Evolutionary conservation across 2,329 filamentous ascomycete species (phyloP), one percentile per base, ranked within the genome.

Genomic region (Hymenoscyphus albidus): DNA sequence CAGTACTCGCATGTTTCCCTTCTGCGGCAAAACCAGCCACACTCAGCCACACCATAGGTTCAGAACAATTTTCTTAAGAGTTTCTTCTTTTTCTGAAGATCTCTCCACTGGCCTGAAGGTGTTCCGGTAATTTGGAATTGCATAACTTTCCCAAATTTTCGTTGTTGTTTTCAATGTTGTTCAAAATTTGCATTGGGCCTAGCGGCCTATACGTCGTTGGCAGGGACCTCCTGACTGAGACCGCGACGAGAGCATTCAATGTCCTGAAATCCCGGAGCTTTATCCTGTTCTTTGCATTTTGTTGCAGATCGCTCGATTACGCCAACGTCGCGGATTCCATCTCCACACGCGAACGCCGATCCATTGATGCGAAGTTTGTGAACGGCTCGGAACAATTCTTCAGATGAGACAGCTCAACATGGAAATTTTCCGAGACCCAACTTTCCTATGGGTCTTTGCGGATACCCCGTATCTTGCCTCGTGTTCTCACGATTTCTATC

Each of bases 271-370:
- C 13, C 35, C 44, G 18, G 18, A 51, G n/a, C 18, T 51, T 51
- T 12, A 22, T 13, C 44, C 44, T 22, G 22, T 10, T 12, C n/a
- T 27, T 51, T 54, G 18, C 18, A 22, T 12, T 54, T 27, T 54
- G 48, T 54, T 54, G 48, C 48, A 54, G 9, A 54, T 54, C 48
- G 18, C 48, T 54, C 48, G 9, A 54, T 54, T 54, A 54, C 48
- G 18, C 18, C 18, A 54, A 54, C 48, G 3, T 51, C n/a, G 44
- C n/a, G n/a, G 16, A 18, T 7, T 7, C 2, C n/a, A 51, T 22
- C 44, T 18, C 18, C 44, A 51, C 44, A 51, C 12, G 44, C 22
- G 9, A 51, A 51, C 9, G 35, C 35, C 35, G 44, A 1, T 51
- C 44, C 18, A 51, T 51, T 22, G 9, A 22, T 51, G 44, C 22